Conservation (phyloP, 208 protist genomes). For the Trypanosoma scelopori region DNA sequence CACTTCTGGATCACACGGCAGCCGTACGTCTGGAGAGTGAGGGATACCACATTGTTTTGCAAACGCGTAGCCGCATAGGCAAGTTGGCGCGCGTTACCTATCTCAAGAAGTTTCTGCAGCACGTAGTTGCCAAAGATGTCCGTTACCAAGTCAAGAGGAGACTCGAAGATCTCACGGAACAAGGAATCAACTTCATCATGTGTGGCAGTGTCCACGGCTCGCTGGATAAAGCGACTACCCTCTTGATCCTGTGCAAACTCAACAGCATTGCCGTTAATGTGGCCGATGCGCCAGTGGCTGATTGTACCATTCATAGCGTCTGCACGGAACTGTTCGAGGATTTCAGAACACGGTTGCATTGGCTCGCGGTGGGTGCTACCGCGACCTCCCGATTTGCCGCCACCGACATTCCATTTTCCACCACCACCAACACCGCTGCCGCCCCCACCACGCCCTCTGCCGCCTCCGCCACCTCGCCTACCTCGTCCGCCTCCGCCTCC, state of each 20-base stretch:
- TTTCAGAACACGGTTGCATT: constrained; percentile 55
- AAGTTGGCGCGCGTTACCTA: constrained; percentile 86
- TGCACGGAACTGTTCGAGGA: constrained; percentile 64
- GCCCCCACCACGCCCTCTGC: constrained; percentile 33
- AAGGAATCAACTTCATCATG: constrained; percentile 84
- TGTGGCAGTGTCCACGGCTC: constrained; percentile 90
- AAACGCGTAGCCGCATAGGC: constrained; percentile 80
- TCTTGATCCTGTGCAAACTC: constrained; percentile 97
- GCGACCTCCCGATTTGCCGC: constrained; percentile 10
- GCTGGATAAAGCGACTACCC: constrained; percentile 98
- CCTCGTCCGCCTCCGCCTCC: constrained; percentile 9
- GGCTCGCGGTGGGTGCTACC: constrained; percentile 21
- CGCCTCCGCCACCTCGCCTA: constrained; percentile 28
- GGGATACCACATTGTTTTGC: constrained; percentile 89
- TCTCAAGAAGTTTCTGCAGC: constrained; percentile 98
- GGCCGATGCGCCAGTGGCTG: constrained; percentile 61
- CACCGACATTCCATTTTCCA: constrained; percentile 14
- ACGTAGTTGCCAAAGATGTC: constrained; percentile 99
- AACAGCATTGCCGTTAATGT: constrained; percentile 91
- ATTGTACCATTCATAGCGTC: constrained; percentile 38
- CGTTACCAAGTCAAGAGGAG: constrained; percentile 91
- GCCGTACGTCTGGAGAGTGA: constrained; percentile 97
- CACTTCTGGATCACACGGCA: constrained; percentile 99
- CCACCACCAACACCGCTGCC: constrained; percentile 1
- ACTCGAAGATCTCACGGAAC: constrained; percentile 93